Percentiles rank a stretch among this genome's conserved stretches.
These are phyloP conservation scores for Xylaria bambusicola DNA, from an alignment of 495 filamentous ascomycete genomes.

Conservation along the genomic window DNA sequence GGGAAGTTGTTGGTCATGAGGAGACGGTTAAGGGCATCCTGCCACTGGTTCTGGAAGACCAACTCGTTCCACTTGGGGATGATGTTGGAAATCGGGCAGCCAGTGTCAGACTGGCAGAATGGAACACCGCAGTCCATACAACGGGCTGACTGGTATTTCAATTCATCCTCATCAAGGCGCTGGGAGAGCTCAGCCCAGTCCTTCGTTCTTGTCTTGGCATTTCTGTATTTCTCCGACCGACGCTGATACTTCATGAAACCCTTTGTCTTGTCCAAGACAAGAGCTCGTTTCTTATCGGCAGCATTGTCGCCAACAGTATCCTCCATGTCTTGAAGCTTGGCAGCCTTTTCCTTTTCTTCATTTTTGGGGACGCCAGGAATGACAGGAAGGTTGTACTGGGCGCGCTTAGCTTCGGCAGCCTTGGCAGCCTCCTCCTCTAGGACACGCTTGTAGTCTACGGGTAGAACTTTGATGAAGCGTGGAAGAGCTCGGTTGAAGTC, in stretches of 20 bases:
- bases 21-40: conserved; percentile 89
- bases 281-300: conserved; percentile 85
- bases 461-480: conserved; percentile 92
- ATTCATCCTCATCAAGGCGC: conserved; percentile 90
- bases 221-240: conserved; percentile 92
- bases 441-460: conserved; percentile 96
- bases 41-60: conserved; percentile 90
- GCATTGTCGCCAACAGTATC: conserved; percentile 85
- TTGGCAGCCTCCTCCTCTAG: conserved; percentile 84
- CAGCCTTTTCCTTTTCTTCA: conserved; percentile 74
- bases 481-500: conserved; percentile 94
- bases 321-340: conserved; percentile 90
- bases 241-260: conserved; percentile 99
- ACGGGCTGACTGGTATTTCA: conserved; percentile 97
- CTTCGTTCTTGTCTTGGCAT: conserved; percentile 78
- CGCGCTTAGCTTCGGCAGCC: conserved; percentile 77
- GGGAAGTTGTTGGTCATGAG: conserved; percentile 99
- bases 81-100: conserved; percentile 98
- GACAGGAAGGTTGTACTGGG: conserved; percentile 80
- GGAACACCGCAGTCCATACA: conserved; percentile 99
- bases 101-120: conserved; percentile 97
- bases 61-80: conserved; percentile 99
- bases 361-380: conserved; percentile 68
- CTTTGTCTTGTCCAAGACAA: conserved; percentile 95
- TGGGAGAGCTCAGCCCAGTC: conserved; percentile 94